These are phyloP conservation scores for Naganishia randhawae DNA, from an alignment of 768 basidiomycete species.

Conservation along the genomic window DNA sequence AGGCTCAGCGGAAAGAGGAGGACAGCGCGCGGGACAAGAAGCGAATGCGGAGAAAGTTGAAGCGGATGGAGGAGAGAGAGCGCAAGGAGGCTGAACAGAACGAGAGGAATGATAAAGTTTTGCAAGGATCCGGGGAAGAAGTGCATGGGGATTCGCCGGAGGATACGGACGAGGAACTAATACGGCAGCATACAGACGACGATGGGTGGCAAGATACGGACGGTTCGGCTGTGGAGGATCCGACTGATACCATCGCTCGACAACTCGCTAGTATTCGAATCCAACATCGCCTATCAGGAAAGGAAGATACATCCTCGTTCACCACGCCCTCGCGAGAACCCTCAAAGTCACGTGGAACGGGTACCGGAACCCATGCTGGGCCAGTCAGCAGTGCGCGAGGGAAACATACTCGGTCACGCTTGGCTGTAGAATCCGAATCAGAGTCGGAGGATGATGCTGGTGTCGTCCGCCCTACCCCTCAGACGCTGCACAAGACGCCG, in stretches of 20 bases:
- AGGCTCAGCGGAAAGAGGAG: neutral
- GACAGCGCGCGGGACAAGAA: conserved; percentile 9
- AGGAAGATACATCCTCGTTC: neutral
- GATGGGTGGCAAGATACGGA: conserved; percentile 17
- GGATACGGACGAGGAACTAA: neutral
- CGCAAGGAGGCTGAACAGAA: neutral
- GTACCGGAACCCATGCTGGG: no score
- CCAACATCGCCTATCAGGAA: neutral
- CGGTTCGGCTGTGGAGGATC: conserved; percentile 5
- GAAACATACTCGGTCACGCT: neutral
- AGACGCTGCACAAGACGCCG: neutral
- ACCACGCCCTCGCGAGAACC: neutral
- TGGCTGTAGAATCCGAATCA: neutral
- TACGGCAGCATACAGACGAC: neutral
- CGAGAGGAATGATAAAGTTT: neutral
- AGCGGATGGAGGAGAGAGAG: neutral
- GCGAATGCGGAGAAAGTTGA: conserved; percentile 3
- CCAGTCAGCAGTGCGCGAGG: neutral
- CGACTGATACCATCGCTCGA: neutral
- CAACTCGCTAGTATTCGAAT: conserved; percentile 2
- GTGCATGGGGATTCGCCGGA: neutral
- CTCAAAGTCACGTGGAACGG: no score
- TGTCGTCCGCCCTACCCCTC: conserved; percentile 3
- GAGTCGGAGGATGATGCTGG: neutral
- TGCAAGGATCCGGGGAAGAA: neutral